Evolutionary conservation across 345 rosid species (phyloP), one percentile per base, ranked within the genome.

Genomic region (Leavenworthia alabamica): DNA sequence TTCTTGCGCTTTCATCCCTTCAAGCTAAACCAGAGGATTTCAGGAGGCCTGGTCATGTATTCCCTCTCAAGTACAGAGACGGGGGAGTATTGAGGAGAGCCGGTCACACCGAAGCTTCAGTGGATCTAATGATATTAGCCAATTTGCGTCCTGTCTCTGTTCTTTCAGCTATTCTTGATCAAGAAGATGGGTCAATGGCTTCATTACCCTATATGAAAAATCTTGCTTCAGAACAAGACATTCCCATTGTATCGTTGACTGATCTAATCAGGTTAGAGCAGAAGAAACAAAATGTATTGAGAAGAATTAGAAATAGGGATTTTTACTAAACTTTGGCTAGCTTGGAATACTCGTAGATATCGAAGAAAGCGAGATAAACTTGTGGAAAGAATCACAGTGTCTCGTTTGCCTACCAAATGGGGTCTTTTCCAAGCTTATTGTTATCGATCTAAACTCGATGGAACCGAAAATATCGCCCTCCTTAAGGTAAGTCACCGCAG

Each of bases 71-170:
- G 81, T 88, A 88, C 73, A 65, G 91, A 46, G 80, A 82, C 1
- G 97, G 96, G n/a, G 97, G 97, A 35, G 85, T 90, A 50, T 60
- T 86, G 19, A 75, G 96, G 53, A 82, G 97, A 73, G 91, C 91
- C 13, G 94, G 89, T 17, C 96, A 86, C 71, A 88, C 97, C 0
- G 94, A 90, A 77, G 96, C 97, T 60, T 90, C 96, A 1, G 73
- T 88, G 11, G 94, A 90, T 80, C 66, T 88, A 71, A 77, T 84
- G 55, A 62, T 75, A 61, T 72, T 82, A 8, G 81, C 91, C 32
- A 86, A 86, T 35, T 64, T 88, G 39, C 68, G 63, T 46, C 91
- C 91, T 0, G 78, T 90, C 35, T 86, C 94, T 52, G 80, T 85
- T 64, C 88, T 88, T 68, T 82, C 94, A 16, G 70, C 91, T 1